Percentiles rank a stretch among this genome's conserved stretches.
These are phyloP conservation scores for Metschnikowia lochheadii DNA, from an alignment of 805 yeast species.

Conservation along the genomic window DNA sequence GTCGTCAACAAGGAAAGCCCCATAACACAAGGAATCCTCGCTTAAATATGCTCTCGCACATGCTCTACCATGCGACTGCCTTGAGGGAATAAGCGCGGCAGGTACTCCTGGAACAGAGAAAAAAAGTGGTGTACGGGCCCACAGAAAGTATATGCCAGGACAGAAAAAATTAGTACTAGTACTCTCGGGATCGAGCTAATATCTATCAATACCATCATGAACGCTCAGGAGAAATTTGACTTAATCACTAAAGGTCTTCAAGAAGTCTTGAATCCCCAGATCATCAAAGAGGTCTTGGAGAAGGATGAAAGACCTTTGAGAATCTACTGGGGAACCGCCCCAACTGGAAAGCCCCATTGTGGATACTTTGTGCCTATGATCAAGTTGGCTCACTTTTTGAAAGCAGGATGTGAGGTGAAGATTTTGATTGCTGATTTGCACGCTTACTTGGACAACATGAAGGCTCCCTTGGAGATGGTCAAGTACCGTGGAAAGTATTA, in stretches of 20 bases:
- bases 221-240: slow-evolving; percentile 61
- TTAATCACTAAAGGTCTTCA: slow-evolving; percentile 84
- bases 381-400: slow-evolving; percentile 87
- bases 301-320: slow-evolving; percentile 77
- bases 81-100: background rate
- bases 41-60: background rate
- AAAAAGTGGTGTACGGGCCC: slow-evolving; percentile 1
- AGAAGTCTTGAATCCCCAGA: slow-evolving; percentile 85
- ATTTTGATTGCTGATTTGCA: slow-evolving; percentile 93
- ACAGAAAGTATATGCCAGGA: slow-evolving; percentile 1
- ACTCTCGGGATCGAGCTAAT: background rate
- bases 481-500: slow-evolving; percentile 86
- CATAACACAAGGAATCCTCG: background rate
- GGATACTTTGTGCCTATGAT: slow-evolving; percentile 99
- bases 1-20: background rate
- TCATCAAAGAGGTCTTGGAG: slow-evolving; percentile 78
- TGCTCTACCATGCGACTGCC: background rate
- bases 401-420: slow-evolving; percentile 93
- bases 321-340: slow-evolving; percentile 99
- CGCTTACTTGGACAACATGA: slow-evolving; percentile 97
- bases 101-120: background rate
- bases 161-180: slow-evolving; percentile 4
- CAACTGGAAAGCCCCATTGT: slow-evolving; percentile 98
- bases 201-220: slow-evolving; percentile 23
- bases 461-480: slow-evolving; percentile 93